A percentile compares a stretch with the other conserved stretches of the same genome.
phyloP scores from a whole-genome alignment of 2,329 filamentous ascomycete species.

The Ceratocystis harringtonii region DNA sequence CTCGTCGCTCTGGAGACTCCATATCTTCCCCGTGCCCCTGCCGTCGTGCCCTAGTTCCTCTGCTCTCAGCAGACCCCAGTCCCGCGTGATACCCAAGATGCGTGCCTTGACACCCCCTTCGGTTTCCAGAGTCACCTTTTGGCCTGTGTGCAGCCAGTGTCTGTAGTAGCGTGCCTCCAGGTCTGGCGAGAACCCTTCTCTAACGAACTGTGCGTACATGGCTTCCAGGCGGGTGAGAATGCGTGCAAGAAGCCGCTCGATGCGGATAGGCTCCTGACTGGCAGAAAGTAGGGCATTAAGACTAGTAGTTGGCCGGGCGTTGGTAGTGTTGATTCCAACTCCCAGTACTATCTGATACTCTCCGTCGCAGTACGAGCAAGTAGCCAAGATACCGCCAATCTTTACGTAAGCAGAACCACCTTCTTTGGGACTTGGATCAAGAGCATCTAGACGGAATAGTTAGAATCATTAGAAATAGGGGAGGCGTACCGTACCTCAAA shows the following conservation, averaged over 20 bases:
- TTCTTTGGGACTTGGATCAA: constrained; percentile 42
- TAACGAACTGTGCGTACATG: constrained; percentile 60
- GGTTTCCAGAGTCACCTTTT: constrained; percentile 58
- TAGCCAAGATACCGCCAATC: constrained; percentile 83
- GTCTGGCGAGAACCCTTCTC: constrained; percentile 54
- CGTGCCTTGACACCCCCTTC: constrained; percentile 60
- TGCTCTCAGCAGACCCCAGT: constrained; percentile 75
- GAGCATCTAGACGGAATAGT: constrained; percentile 36
- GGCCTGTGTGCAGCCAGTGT: constrained; percentile 72
- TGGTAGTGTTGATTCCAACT: constrained; percentile 73
- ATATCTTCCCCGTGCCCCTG: constrained; percentile 58
- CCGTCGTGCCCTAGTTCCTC: constrained; percentile 68
- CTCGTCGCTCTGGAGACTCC: constrained; percentile 83
- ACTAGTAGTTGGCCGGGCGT: constrained; percentile 73
- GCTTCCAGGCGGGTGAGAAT: constrained; percentile 66
- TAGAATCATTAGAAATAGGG: background rate
- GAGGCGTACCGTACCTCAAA: constrained; percentile 17
- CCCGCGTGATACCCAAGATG: constrained; percentile 76
- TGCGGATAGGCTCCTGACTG: constrained; percentile 41
- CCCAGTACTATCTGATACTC: constrained; percentile 77
- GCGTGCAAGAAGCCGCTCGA: constrained; percentile 68
- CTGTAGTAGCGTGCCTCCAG: constrained; percentile 67
- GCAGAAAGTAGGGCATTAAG: constrained; percentile 53
- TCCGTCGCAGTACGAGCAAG: constrained; percentile 62
- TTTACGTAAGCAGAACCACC: constrained; percentile 53